Percentiles rank a stretch among this genome's conserved stretches.
phyloP scores from a whole-genome alignment of 2,329 filamentous ascomycete genomes.

The Penicillium sp. region DNA sequence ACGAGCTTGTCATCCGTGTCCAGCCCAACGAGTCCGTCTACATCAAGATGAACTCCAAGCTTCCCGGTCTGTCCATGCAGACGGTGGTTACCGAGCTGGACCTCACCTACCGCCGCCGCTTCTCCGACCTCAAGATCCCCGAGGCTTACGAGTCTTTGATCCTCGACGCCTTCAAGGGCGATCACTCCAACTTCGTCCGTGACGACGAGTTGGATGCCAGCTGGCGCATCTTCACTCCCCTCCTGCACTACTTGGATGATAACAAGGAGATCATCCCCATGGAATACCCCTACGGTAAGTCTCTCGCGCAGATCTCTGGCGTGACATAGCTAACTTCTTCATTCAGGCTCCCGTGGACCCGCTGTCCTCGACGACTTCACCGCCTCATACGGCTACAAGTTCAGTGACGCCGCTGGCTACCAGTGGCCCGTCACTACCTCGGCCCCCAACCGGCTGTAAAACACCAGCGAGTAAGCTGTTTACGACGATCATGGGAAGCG shows the following conservation, averaged over 20 bases:
- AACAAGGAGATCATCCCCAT: constrained; percentile 99
- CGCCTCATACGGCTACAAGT: constrained; percentile 97
- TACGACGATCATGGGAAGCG: constrained; percentile 28
- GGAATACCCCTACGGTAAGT: constrained; percentile 97
- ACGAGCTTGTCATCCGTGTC: constrained; percentile 98
- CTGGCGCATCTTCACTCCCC: constrained; percentile 97
- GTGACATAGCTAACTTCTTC: not conserved
- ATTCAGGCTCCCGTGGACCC: constrained; percentile 86
- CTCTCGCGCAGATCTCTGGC: not conserved
- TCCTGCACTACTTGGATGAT: constrained; percentile 96
- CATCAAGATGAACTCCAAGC: constrained; percentile 99
- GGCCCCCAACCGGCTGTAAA: constrained; percentile 78
- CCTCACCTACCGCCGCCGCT: constrained; percentile 94
- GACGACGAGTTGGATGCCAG: constrained; percentile 95
- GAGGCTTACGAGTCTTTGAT: constrained; percentile 99
- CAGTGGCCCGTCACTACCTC: constrained; percentile 82
- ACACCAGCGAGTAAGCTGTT: constrained; percentile 17
- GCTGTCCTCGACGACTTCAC: constrained; percentile 98
- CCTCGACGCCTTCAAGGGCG: constrained; percentile 94
- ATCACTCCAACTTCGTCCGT: constrained; percentile 99
- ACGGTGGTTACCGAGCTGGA: constrained; percentile 98
- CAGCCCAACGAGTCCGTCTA: constrained; percentile 99
- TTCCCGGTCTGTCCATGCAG: constrained; percentile 98
- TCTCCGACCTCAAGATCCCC: constrained; percentile 98
- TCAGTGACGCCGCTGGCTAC: constrained; percentile 93